phyloP scores from a whole-genome alignment of 2,329 filamentous ascomycete species.

The Paraconiothyrium brasiliense region DNA sequence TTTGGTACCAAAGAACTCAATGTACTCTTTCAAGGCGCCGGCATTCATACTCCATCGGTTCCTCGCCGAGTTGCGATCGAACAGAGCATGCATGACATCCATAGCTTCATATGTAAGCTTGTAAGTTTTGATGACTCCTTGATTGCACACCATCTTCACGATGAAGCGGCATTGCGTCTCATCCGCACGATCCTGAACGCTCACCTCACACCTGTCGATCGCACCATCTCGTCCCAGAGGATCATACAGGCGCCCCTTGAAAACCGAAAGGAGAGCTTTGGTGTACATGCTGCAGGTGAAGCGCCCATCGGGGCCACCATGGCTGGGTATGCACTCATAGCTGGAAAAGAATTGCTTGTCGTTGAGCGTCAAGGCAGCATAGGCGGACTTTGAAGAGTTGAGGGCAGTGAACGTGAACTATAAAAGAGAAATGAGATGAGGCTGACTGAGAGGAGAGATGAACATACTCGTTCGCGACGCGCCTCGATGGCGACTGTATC shows the following conservation, averaged over 20 bases:
- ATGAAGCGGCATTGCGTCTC: conserved; percentile 76
- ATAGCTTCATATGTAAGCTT: conserved; percentile 77
- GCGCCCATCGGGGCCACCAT: conserved; percentile 51
- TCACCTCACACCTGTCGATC: conserved; percentile 78
- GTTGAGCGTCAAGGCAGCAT: conserved; percentile 75
- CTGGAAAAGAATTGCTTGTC: conserved; percentile 75
- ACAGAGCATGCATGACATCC: conserved; percentile 79
- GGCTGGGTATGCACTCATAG: conserved; percentile 68
- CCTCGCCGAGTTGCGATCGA: conserved; percentile 70
- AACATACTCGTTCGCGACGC: conserved; percentile 69
- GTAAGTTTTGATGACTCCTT: conserved; percentile 81
- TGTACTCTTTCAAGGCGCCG: conserved; percentile 74
- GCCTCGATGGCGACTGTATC: conserved; percentile 81
- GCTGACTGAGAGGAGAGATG: conserved; percentile 15
- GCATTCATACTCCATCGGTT: conserved; percentile 80
- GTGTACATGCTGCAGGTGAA: conserved; percentile 82
- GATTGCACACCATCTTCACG: conserved; percentile 76
- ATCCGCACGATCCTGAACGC: conserved; percentile 74
- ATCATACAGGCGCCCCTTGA: conserved; percentile 73
- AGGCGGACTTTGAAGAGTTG: conserved; percentile 83
- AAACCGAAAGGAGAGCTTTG: conserved; percentile 74
- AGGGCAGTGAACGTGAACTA: conserved; percentile 76
- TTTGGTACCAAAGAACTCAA: conserved; percentile 82
- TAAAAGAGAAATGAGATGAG: conserved; percentile 29
- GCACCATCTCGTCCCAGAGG: conserved; percentile 72